Evolutionary conservation across 2,329 filamentous ascomycete genomes (phyloP).

Genomic region (Fusarium sp.): DNA sequence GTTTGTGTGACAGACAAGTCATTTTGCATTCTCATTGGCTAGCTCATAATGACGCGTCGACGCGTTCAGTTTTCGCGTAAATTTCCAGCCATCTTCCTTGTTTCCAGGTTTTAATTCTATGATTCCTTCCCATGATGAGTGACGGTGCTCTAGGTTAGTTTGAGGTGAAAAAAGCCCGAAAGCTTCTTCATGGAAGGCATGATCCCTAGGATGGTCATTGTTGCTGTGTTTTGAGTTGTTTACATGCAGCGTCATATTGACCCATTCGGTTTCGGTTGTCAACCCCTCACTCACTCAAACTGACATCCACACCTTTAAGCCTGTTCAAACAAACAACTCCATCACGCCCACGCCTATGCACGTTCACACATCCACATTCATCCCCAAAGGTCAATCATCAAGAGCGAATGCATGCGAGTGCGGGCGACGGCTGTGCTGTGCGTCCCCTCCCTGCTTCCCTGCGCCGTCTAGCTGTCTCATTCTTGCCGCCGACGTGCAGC

Average conservation of each 20-base stretch:
- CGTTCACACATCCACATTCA: neutral
- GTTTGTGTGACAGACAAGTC: constrained; percentile 3
- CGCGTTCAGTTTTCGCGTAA: constrained; percentile 23
- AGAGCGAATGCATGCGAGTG: constrained; percentile 23
- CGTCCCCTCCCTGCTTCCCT: constrained; percentile 1
- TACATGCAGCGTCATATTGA: constrained; percentile 36
- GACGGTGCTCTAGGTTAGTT: constrained; percentile 1
- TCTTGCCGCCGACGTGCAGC: constrained; percentile 34
- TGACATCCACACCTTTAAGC: constrained; percentile 8
- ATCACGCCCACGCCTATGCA: too few relatives aligned
- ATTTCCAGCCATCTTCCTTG: constrained; percentile 12
- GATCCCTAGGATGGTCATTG: neutral
- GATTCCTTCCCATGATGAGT: neutral
- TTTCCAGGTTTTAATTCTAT: neutral
- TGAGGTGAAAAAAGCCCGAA: constrained; percentile 14
- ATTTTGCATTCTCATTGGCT: constrained; percentile 13
- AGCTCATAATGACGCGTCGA: constrained; percentile 14
- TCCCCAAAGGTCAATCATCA: constrained; percentile 2
- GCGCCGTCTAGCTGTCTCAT: constrained; percentile 27
- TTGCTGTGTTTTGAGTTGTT: constrained; percentile 22
- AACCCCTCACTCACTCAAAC: constrained; percentile 16
- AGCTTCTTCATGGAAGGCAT: neutral
- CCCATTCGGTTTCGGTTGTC: constrained; percentile 22
- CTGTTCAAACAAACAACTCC: constrained; percentile 18
- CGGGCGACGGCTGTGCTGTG: constrained; percentile 12